Conservation (phyloP, 306 rosid genomes). For the Mimosa bimucronata region DNA sequence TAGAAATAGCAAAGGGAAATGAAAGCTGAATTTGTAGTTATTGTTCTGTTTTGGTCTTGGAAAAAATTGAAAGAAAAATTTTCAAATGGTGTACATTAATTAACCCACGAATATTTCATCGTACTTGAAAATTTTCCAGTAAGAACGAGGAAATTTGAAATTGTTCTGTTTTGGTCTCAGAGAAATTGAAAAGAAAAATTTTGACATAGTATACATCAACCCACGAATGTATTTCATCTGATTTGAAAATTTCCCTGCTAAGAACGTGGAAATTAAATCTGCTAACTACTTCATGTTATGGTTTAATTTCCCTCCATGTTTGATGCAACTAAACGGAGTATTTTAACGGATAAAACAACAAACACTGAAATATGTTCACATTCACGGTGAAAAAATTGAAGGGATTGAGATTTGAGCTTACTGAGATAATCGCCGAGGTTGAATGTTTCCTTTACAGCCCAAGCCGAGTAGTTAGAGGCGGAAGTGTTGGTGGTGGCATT, state of each 20-base stretch:
- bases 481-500: slow-evolving; percentile 66
- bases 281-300: neutral
- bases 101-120: too few relatives aligned
- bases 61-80: too few relatives aligned
- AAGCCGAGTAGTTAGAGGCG: slow-evolving; percentile 69
- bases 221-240: neutral
- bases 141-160: too few relatives aligned
- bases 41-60: neutral
- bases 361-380: neutral
- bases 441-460: slow-evolving; percentile 79
- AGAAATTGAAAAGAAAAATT: neutral
- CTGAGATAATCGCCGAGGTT: slow-evolving; percentile 86
- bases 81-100: too few relatives aligned
- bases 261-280: neutral
- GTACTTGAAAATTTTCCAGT: too few relatives aligned
- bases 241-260: neutral
- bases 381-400: neutral
- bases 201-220: neutral
- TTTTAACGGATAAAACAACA: neutral
- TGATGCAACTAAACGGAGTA: neutral
- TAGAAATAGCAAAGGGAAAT: neutral
- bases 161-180: too few relatives aligned
- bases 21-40: neutral
- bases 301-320: neutral
- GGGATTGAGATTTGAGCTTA: slow-evolving; percentile 37